These are phyloP conservation scores for Leccinum uliginosum DNA, from an alignment of 768 basidiomycete species.

Conservation along the genomic window DNA sequence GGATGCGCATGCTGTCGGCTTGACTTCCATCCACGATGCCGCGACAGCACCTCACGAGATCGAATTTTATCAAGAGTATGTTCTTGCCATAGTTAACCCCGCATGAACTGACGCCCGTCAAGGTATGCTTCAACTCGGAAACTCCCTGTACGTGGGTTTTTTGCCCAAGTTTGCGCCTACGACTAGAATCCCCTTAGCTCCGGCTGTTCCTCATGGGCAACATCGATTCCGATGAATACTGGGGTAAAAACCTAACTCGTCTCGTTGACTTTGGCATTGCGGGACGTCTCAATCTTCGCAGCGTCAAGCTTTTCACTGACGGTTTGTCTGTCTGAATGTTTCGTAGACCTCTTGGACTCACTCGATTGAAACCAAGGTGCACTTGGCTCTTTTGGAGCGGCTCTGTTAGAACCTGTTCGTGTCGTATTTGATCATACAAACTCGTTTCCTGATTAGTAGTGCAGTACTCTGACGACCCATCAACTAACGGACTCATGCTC, in stretches of 20 bases:
- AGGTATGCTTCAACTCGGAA: slow-evolving; percentile 68
- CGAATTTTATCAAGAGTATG: slow-evolving; percentile 62
- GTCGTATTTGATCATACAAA: neutral
- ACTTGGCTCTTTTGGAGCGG: slow-evolving; percentile 89
- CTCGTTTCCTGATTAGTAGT: neutral
- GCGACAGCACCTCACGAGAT: slow-evolving; percentile 46
- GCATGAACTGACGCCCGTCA: slow-evolving; percentile 3
- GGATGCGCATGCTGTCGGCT: slow-evolving; percentile 71
- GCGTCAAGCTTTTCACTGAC: slow-evolving; percentile 74
- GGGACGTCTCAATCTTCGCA: slow-evolving; percentile 52
- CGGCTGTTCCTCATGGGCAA: slow-evolving; percentile 62
- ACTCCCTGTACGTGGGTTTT: slow-evolving; percentile 55
- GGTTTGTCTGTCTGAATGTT: slow-evolving; percentile 36
- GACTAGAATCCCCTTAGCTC: slow-evolving; percentile 34
- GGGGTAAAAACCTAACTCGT: slow-evolving; percentile 58
- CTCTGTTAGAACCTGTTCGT: slow-evolving; percentile 62
- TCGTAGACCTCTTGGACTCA: neutral
- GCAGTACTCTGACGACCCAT: slow-evolving; percentile 71
- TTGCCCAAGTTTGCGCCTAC: neutral
- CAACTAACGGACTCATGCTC: slow-evolving; percentile 66
- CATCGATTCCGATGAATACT: slow-evolving; percentile 52
- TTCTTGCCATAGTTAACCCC: neutral
- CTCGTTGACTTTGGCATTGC: slow-evolving; percentile 56
- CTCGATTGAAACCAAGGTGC: slow-evolving; percentile 49
- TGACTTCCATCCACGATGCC: slow-evolving; percentile 90